phyloP scores from a whole-genome alignment of 2,329 filamentous ascomycete genomes.

The Fusarium buharicum region DNA sequence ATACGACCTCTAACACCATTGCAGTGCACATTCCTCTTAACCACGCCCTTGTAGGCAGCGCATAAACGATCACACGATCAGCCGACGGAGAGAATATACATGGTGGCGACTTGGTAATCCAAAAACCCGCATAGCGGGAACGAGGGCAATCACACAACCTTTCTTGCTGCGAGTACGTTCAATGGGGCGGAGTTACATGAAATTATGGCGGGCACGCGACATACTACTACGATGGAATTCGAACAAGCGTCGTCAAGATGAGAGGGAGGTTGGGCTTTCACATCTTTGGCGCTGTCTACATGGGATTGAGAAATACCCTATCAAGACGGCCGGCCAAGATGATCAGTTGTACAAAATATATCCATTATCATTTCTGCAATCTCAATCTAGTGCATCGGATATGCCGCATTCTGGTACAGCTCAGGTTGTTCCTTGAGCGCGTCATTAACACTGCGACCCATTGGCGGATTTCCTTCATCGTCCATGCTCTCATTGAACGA shows the following conservation, averaged over 20 bases:
- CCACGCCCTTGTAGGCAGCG: constrained; percentile 74
- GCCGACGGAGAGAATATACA: constrained; percentile 22
- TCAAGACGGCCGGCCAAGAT: constrained; percentile 15
- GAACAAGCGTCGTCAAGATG: constrained; percentile 28
- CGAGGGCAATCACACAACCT: constrained; percentile 35
- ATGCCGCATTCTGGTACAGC: constrained; percentile 39
- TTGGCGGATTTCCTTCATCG: constrained; percentile 70
- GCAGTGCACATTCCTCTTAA: constrained; percentile 76
- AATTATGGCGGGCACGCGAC: constrained; percentile 43
- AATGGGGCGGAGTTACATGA: constrained; percentile 44
- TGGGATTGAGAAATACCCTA: constrained; percentile 21
- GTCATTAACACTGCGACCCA: constrained; percentile 68
- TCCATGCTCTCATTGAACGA: constrained; percentile 75
- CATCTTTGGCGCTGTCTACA: constrained; percentile 11
- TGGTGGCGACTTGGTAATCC: constrained; percentile 35
- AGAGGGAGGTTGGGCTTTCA: constrained; percentile 24
- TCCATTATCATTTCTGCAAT: constrained; percentile 34
- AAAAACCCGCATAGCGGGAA: constrained; percentile 19
- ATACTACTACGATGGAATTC: constrained; percentile 40
- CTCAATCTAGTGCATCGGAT: constrained; percentile 22
- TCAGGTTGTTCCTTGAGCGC: constrained; percentile 59
- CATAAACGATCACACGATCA: constrained; percentile 58
- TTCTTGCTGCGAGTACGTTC: constrained; percentile 41
- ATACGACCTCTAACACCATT: constrained; percentile 17
- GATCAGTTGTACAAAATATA: constrained; percentile 45